Percentiles rank a stretch among this genome's conserved stretches.
These are phyloP conservation scores for Pleurotus salmoneostramineus DNA, from an alignment of 768 basidiomycete genomes.

Conservation along the genomic window DNA sequence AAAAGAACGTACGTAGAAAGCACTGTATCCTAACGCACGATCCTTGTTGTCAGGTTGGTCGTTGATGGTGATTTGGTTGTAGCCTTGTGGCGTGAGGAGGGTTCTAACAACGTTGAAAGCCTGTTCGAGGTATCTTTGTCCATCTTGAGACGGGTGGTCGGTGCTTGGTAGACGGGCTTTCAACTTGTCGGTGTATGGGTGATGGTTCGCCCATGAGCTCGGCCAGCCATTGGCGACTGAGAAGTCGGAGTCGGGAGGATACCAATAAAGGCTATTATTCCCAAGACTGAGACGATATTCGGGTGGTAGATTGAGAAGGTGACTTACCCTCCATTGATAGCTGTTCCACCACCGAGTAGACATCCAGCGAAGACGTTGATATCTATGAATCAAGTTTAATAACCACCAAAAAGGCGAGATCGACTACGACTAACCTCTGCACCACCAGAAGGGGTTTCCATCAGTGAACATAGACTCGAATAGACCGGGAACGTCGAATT, in stretches of 20 bases:
- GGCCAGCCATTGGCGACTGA: slow-evolving; percentile 50
- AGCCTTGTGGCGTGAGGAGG: slow-evolving; percentile 46
- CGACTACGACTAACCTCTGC: slow-evolving; percentile 37
- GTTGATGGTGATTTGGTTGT: slow-evolving; percentile 51
- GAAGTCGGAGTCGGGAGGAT: slow-evolving; percentile 49
- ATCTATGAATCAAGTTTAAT: slow-evolving; percentile 26
- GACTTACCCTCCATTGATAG: slow-evolving; percentile 60
- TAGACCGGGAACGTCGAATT: slow-evolving; percentile 62
- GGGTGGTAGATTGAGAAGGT: background rate
- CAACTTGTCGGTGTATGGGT: slow-evolving; percentile 45
- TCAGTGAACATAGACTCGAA: slow-evolving; percentile 67
- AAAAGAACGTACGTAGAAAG: slow-evolving; percentile 28
- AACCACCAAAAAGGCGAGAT: too few species aligned
- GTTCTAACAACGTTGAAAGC: slow-evolving; percentile 36
- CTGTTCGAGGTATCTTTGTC: slow-evolving; percentile 53
- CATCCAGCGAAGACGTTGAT: slow-evolving; percentile 62
- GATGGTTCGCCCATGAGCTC: slow-evolving; percentile 46
- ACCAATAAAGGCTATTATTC: slow-evolving; percentile 44
- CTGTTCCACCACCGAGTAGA: slow-evolving; percentile 57
- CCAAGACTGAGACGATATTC: background rate
- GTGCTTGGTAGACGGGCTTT: slow-evolving; percentile 50
- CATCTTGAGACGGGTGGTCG: slow-evolving; percentile 56
- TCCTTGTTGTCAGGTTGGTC: slow-evolving; percentile 53
- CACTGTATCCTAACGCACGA: slow-evolving; percentile 54
- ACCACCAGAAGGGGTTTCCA: slow-evolving; percentile 57